Evolutionary conservation across 176 grass and related monocot genomes (phyloP), one percentile per base, ranked within the genome.

Genomic region (Zoysia pacifica): DNA sequence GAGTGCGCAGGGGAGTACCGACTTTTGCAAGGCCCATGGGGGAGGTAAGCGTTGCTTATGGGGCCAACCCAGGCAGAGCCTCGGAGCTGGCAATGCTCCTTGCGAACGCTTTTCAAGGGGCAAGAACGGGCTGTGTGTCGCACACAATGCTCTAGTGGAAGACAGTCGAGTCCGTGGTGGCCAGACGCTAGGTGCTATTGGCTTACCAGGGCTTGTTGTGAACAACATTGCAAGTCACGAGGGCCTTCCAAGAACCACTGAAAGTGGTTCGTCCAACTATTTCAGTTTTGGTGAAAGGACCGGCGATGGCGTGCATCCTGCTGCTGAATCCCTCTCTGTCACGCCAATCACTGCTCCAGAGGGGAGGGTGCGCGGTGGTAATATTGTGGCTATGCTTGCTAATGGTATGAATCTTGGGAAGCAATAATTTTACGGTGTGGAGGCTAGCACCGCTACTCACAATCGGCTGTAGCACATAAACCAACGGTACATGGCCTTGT

Each of bases 1-100:
- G 76, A 90, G 81, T 59, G 89, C 89, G 16, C 89, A 90, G 58
- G 89, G 88, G 3, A 86, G 88, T 49, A 90, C 84, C 47, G 84
- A 90, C 60, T 87, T 86, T 42, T 90, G 88, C 76, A 90, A 90
- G 76, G 88, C 88, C n/a, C 88, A 90, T 37, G 83, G 88, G 2
- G 88, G 88, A 49, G 80, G 84, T 35, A 90, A 83, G 50, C 84
- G 84, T 8, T 90, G 88, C 64, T 7, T 73, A 36, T 90, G 88
- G 88, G 80, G 84, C 36, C 89, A 91, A 79, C 68, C 82, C 45
- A 82, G 74, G 16, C 85, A 64, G 38, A 56, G 8, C 61, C 47
- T 91, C 53, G 85, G 62, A 11, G 50, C 53, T 39, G 79, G 74
- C 42, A 13, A n/a, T 16, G 19, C 61, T 63, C 74, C 89, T n/a